Conservation (phyloP, 768 basidiomycete genomes). For the Boletus reticuloceps region DNA sequence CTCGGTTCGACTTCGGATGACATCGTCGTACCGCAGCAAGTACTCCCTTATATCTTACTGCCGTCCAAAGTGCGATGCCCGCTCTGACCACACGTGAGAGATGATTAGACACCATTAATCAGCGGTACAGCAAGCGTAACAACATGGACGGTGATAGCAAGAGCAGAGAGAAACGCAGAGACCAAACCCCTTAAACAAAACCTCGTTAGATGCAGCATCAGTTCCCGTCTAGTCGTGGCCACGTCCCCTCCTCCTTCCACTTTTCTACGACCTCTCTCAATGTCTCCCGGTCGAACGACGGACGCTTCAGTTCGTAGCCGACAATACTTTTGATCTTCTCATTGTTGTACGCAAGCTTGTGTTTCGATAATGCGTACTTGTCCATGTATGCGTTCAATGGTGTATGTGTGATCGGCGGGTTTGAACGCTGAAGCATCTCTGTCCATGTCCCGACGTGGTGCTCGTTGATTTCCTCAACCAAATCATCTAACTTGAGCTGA, state of each 20-base stretch:
- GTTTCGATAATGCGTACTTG: constrained; percentile 66
- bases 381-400: constrained; percentile 81
- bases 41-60: too few species aligned
- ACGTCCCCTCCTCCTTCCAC: constrained; percentile 69
- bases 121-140: constrained; percentile 25
- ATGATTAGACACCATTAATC: constrained; percentile 22
- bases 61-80: too few species aligned
- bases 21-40: neutral
- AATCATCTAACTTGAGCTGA: constrained; percentile 64
- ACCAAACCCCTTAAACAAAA: constrained; percentile 18
- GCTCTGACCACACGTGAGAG: too few species aligned
- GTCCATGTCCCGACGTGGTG: constrained; percentile 82
- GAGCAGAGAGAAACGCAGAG: constrained; percentile 5
- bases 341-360: constrained; percentile 65
- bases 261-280: constrained; percentile 73
- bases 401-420: constrained; percentile 68
- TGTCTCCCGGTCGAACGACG: constrained; percentile 58
- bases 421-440: constrained; percentile 69
- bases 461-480: constrained; percentile 82
- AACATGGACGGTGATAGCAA: constrained; percentile 5
- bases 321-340: constrained; percentile 71
- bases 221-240: constrained; percentile 26
- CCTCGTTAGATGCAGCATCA: constrained; percentile 15
- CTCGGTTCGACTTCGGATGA: neutral
- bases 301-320: constrained; percentile 63